Evolutionary conservation across 305 asterid species (phyloP).

Genomic region (Caryopteris hybrid): DNA sequence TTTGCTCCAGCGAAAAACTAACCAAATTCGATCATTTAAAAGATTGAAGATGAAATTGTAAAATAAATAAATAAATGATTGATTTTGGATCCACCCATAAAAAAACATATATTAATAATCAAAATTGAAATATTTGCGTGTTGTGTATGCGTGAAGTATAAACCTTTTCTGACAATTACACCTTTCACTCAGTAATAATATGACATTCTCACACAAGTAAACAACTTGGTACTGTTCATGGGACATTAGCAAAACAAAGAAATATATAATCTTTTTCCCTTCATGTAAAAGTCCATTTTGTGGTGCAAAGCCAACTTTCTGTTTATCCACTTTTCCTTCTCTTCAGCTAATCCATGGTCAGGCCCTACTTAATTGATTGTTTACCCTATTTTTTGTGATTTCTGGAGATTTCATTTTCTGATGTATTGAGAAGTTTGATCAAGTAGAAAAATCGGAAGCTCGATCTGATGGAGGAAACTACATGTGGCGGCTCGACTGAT

Average conservation of each 20-base stretch:
- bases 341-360: slow-evolving; percentile 1
- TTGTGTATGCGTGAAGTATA: slow-evolving; percentile 14
- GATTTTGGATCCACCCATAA: too few species aligned
- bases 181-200: neutral
- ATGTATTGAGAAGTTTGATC: neutral
- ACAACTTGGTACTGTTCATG: slow-evolving; percentile 14
- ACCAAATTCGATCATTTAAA: too few species aligned
- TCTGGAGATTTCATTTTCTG: neutral
- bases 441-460: neutral
- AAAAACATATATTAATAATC: too few species aligned
- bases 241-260: slow-evolving; percentile 29
- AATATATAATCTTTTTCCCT: neutral
- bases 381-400: too few species aligned
- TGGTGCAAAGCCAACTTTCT: slow-evolving; percentile 49
- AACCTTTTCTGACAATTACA: neutral
- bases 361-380: neutral
- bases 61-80: too few species aligned
- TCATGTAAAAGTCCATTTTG: slow-evolving; percentile 36
- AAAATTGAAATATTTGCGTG: too few species aligned
- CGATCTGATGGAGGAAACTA: slow-evolving; percentile 39
- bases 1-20: too few species aligned
- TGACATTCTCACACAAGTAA: slow-evolving; percentile 1
- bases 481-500: slow-evolving; percentile 32
- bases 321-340: slow-evolving; percentile 12
- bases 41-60: too few species aligned